phyloP scores from a whole-genome alignment of 2,329 filamentous ascomycete species.

The Helminthosporium solani region DNA sequence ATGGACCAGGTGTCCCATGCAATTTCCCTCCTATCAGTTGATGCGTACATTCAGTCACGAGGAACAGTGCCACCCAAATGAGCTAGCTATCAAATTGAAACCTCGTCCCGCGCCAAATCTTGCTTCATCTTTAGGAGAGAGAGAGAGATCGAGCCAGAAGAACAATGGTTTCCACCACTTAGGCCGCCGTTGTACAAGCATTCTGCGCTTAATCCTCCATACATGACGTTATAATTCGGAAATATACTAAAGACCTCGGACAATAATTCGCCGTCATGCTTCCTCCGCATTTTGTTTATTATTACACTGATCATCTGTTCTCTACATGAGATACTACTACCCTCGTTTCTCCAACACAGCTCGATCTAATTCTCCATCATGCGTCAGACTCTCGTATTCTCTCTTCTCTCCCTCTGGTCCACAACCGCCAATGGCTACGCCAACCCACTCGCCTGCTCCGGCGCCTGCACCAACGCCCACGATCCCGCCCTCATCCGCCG shows the following conservation, averaged over 20 bases:
- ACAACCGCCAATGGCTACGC: conserved; percentile 37
- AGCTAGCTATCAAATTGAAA: no score
- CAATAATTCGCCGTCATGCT: no score
- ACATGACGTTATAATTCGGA: no score
- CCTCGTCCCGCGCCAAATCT: no score
- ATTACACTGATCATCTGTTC: no score
- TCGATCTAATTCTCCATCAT: neutral
- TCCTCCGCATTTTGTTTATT: no score
- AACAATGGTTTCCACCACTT: neutral
- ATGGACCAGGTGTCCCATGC: no score
- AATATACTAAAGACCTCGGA: no score
- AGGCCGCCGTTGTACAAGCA: neutral
- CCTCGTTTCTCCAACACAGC: no score
- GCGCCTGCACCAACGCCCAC: conserved; percentile 48
- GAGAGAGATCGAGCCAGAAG: no score
- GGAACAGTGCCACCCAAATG: neutral
- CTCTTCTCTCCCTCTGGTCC: neutral
- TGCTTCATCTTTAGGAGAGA: no score
- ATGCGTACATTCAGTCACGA: neutral
- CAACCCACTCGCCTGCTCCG: conserved; percentile 44
- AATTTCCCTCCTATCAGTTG: no score
- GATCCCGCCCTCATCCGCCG: conserved; percentile 51
- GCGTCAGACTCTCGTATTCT: neutral
- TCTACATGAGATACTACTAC: neutral
- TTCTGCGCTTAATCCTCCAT: neutral